Conservation (phyloP, 139 green algal genomes). For the Nannochloris sp. region DNA sequence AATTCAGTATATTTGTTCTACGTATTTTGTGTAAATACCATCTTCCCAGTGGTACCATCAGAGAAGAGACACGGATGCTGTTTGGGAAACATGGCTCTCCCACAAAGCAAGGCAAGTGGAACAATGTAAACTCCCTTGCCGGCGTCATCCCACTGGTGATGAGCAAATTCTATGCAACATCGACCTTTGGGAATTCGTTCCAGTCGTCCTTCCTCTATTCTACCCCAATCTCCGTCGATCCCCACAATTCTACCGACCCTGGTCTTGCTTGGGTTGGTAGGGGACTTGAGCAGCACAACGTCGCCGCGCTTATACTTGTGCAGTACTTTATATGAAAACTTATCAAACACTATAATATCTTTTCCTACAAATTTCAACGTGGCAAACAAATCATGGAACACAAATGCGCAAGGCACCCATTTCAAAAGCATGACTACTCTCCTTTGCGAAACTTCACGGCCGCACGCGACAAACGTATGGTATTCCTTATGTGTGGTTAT, state of each 20-base stretch:
- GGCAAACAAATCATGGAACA: conserved; percentile 44
- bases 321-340: conserved; percentile 8
- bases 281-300: conserved; percentile 48
- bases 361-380: conserved; percentile 36
- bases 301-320: conserved; percentile 50
- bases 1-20: no score
- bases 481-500: no score
- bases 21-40: no score
- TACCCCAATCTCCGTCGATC: conserved; percentile 60
- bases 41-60: no score
- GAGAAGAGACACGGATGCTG: no score
- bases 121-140: no score
- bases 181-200: conserved; percentile 30
- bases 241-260: conserved; percentile 73
- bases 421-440: no score
- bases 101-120: no score
- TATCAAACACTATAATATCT: neutral
- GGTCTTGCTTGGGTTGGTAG: conserved; percentile 48
- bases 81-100: no score
- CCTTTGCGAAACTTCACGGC: neutral
- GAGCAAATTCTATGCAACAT: no score
- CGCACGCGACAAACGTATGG: no score
- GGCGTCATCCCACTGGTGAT: no score
- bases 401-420: neutral
- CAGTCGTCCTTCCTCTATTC: conserved; percentile 31